phyloP scores from a whole-genome alignment of 495 filamentous ascomycete species.

The Penicillium tannophilum region DNA sequence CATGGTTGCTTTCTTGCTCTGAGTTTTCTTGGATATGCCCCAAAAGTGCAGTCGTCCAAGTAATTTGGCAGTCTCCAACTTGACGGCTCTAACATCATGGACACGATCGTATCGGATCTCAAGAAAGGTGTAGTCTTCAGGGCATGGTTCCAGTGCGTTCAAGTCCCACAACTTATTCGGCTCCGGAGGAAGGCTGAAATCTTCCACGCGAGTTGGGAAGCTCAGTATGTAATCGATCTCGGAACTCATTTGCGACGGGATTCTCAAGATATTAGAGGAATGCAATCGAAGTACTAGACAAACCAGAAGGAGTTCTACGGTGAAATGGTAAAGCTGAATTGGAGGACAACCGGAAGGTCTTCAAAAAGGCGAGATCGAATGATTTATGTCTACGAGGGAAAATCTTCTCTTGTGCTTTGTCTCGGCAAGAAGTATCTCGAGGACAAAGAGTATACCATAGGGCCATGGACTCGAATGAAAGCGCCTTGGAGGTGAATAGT shows the following conservation, averaged over 20 bases:
- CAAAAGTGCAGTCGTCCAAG: conserved; percentile 27
- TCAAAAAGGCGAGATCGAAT: not conserved
- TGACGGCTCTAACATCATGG: not conserved
- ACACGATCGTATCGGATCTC: not conserved
- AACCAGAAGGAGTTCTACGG: not conserved
- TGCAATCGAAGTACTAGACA: not conserved
- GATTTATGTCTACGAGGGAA: not conserved
- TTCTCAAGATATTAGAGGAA: not conserved
- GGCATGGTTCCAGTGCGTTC: conserved; percentile 27
- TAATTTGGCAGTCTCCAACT: not conserved
- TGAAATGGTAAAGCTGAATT: too few relatives aligned
- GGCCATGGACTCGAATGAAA: not conserved
- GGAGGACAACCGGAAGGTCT: not conserved
- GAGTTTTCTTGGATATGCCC: conserved; percentile 26
- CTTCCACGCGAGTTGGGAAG: not conserved
- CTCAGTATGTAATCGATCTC: not conserved
- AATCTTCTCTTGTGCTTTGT: not conserved
- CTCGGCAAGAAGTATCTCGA: not conserved
- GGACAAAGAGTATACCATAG: not conserved
- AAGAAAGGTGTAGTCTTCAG: conserved; percentile 18
- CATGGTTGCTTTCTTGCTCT: conserved; percentile 1
- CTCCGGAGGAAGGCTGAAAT: conserved; percentile 2
- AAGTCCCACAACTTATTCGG: conserved; percentile 15
- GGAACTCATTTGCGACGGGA: not conserved
- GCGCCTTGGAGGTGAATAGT: too few relatives aligned